Conservation (phyloP, 2,329 filamentous ascomycete species). For the Pseudocercospora eumusae region DNA sequence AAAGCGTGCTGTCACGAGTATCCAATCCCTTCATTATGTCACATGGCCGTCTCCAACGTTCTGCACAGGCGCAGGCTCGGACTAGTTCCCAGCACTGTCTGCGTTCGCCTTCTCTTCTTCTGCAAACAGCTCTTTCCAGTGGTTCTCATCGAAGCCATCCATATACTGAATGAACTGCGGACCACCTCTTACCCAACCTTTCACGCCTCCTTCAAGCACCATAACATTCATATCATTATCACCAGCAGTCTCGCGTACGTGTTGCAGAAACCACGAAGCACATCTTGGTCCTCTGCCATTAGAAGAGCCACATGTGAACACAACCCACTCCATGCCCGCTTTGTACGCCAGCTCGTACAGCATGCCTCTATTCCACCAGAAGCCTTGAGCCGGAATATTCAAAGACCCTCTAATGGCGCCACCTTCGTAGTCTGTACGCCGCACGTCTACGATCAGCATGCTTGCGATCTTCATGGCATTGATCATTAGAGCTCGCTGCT, state of each 20-base stretch:
- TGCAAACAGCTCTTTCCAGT: slow-evolving; percentile 45
- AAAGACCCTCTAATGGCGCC: slow-evolving; percentile 49
- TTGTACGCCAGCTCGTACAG: slow-evolving; percentile 49
- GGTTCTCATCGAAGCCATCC: slow-evolving; percentile 45
- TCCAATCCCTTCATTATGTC: neutral
- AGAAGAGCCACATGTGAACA: slow-evolving; percentile 50
- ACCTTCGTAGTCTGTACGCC: slow-evolving; percentile 52
- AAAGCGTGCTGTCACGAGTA: neutral
- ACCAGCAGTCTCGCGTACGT: slow-evolving; percentile 38
- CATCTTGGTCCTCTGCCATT: slow-evolving; percentile 38
- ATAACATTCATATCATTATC: slow-evolving; percentile 46
- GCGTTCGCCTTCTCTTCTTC: slow-evolving; percentile 31
- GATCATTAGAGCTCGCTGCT: slow-evolving; percentile 41
- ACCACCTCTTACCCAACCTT: slow-evolving; percentile 49
- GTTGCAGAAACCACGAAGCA: slow-evolving; percentile 42
- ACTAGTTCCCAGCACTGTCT: neutral
- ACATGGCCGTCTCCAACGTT: neutral
- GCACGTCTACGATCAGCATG: slow-evolving; percentile 49
- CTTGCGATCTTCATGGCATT: slow-evolving; percentile 41
- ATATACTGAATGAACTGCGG: slow-evolving; percentile 42
- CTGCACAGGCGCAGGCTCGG: neutral
- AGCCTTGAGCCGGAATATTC: slow-evolving; percentile 52
- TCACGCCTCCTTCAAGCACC: slow-evolving; percentile 48
- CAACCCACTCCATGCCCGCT: slow-evolving; percentile 48
- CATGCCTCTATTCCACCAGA: slow-evolving; percentile 49